A percentile compares a stretch with the other conserved stretches of the same genome.
Evolutionary conservation across 2,329 filamentous ascomycete species (phyloP).

Genomic region (Chaetomium strumarium): DNA sequence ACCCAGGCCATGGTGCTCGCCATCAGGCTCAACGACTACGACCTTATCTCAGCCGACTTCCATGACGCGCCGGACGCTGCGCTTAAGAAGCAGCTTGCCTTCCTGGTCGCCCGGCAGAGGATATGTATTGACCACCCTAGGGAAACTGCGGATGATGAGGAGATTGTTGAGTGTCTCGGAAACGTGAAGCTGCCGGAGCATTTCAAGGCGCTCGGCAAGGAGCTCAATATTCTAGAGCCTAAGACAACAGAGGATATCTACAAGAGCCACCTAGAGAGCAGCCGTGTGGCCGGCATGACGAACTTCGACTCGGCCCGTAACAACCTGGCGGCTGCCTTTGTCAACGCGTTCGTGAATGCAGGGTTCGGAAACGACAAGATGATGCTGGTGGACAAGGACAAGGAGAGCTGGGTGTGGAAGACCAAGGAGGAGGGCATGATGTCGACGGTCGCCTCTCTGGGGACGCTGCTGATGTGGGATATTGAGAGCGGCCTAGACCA

Average conservation of each 20-base stretch:
- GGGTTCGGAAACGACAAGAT: constrained; percentile 95
- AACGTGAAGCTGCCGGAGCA: constrained; percentile 85
- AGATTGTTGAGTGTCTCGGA: constrained; percentile 75
- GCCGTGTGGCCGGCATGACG: constrained; percentile 82
- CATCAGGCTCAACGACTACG: constrained; percentile 83
- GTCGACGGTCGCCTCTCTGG: constrained; percentile 89
- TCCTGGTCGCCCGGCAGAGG: constrained; percentile 85
- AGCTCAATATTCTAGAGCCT: constrained; percentile 92
- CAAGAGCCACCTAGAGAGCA: constrained; percentile 97
- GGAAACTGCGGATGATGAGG: constrained; percentile 62
- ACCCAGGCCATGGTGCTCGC: constrained; percentile 91
- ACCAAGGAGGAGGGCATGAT: constrained; percentile 98
- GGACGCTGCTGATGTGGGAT: constrained; percentile 89
- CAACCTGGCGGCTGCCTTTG: constrained; percentile 91
- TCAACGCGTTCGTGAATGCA: constrained; percentile 95
- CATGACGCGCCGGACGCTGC: constrained; percentile 72
- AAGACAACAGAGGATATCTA: constrained; percentile 98
- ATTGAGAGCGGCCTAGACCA: constrained; percentile 87
- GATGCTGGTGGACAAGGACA: constrained; percentile 87
- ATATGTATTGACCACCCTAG: constrained; percentile 68
- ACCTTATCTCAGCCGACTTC: constrained; percentile 78
- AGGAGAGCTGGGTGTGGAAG: constrained; percentile 97
- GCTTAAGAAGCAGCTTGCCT: constrained; percentile 88
- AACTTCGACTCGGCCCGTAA: constrained; percentile 94
- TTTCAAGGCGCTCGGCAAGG: constrained; percentile 90